Conservation (phyloP, 208 protist species). For the Tritrichomonas musculus region DNA sequence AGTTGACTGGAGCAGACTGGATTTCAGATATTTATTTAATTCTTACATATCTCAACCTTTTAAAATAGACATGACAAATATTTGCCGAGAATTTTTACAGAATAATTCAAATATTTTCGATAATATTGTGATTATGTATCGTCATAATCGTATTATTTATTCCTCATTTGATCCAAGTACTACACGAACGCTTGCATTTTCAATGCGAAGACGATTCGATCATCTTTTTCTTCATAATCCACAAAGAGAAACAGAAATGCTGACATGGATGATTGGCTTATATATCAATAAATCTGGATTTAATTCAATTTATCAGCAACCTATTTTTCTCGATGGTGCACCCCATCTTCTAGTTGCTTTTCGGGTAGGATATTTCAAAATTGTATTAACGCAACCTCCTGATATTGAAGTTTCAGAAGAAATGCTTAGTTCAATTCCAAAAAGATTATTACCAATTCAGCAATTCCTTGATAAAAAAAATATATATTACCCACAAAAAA, state of each 20-base stretch:
- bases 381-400: background rate
- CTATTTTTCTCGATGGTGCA: background rate
- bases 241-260: background rate
- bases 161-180: background rate
- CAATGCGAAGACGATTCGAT: background rate
- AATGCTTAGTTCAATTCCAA: background rate
- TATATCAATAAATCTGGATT: background rate
- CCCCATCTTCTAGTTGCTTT: constrained; percentile 2
- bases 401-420: background rate
- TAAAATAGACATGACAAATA: background rate
- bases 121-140: constrained; percentile 14
- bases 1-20: constrained; percentile 17
- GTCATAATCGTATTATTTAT: background rate
- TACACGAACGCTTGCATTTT: background rate
- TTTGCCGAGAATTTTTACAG: background rate
- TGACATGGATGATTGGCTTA: background rate
- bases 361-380: background rate
- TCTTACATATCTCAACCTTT: background rate
- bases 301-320: constrained; percentile 1
- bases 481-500: no score
- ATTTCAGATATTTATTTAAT: constrained; percentile 12
- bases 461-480: no score
- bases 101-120: background rate
- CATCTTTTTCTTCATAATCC: constrained; percentile 23
- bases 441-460: background rate